phyloP scores from a whole-genome alignment of 2,329 filamentous ascomycete species.

The Ustulina deusta region DNA sequence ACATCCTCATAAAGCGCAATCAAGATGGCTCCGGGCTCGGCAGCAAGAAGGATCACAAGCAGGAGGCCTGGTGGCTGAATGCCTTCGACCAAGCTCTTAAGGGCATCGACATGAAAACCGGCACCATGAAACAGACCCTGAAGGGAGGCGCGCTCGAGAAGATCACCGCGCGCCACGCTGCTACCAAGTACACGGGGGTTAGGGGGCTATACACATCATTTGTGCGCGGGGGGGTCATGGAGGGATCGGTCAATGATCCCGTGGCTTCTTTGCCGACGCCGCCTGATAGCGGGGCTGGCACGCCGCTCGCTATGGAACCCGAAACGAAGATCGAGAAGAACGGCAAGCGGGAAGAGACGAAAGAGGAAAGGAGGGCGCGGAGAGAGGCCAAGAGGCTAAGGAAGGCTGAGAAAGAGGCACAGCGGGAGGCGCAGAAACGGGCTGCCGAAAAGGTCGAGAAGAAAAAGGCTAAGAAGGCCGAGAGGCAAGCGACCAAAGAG shows the following conservation, averaged over 20 bases:
- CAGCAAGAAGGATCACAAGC: slow-evolving; percentile 74
- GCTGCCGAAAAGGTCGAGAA: slow-evolving; percentile 50
- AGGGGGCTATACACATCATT: slow-evolving; percentile 85
- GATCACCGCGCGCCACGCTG: slow-evolving; percentile 62
- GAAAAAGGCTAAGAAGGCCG: slow-evolving; percentile 60
- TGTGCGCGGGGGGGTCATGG: slow-evolving; percentile 81
- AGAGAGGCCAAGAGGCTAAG: slow-evolving; percentile 51
- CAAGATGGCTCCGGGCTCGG: slow-evolving; percentile 85
- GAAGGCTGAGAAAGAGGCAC: slow-evolving; percentile 44
- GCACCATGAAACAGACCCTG: slow-evolving; percentile 68
- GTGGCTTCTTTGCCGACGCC: slow-evolving; percentile 45
- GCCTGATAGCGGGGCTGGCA: slow-evolving; percentile 49
- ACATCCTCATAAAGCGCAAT: slow-evolving; percentile 85
- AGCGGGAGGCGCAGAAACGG: slow-evolving; percentile 48
- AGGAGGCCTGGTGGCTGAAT: slow-evolving; percentile 96
- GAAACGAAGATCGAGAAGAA: slow-evolving; percentile 47
- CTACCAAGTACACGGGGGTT: slow-evolving; percentile 67
- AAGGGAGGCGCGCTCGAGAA: slow-evolving; percentile 63
- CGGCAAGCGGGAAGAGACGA: slow-evolving; percentile 43
- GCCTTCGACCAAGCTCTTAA: slow-evolving; percentile 93
- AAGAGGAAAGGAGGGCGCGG: slow-evolving; percentile 45
- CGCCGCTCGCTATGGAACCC: slow-evolving; percentile 48
- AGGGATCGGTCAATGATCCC: slow-evolving; percentile 71
- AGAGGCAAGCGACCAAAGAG: slow-evolving; percentile 53
- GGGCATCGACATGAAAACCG: slow-evolving; percentile 74